Base-by-base conservation (phyloP, 1,284 basidiomycete genomes). In the Cryptococcus depauperatus region DNA sequence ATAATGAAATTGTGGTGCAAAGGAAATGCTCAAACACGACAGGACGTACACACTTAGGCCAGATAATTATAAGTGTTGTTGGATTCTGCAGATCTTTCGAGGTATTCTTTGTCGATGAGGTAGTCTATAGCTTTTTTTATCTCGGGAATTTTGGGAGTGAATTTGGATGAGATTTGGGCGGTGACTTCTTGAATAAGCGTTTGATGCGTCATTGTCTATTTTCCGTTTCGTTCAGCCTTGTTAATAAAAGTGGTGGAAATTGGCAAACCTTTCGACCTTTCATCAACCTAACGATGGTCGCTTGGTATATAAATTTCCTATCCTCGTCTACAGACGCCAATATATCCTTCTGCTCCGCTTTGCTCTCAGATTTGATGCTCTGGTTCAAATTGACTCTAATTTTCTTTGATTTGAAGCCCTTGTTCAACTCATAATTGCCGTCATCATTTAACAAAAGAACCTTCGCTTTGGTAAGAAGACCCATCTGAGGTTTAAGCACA, bases 271-370 rank as follows among this genome's bases (percentile, higher is more conserved):
- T 93, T 48, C 93, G 80, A 19, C 90, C 89, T 73, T 97, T 97
- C 93, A 97, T 96, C 69, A 97, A 87, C 46, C 90, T 84, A 41
- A 98, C 93, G 61, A 98, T 95, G 13, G 88, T 93, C 13, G 93
- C 93, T 69, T 98, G 95, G 49, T 97, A 91, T 48, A 95, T 82
- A 64, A 95, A 86, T 75, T 95, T 93, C 52, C 93, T 81, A 67
- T 98, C 93, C 72, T 98, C 93, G 58, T 98, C 93, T 8, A 98
- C 92, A 22, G 85, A 85, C 76, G 93, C 92, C 60, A 93, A 75
- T 1, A 97, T 89, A 53, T 97, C 91, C 6, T 78, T 79, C 7
- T 83, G 80, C 70, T 98, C 95, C 3, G 84, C 82, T 76, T 93
- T 95, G 50, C 87, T 83, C 70, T 97, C 93, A 1, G 89, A 81